A percentile compares a stretch with the other conserved stretches of the same genome.
phyloP scores from a whole-genome alignment of 2,329 filamentous ascomycete species.

The Akanthomyces uredinophilus region DNA sequence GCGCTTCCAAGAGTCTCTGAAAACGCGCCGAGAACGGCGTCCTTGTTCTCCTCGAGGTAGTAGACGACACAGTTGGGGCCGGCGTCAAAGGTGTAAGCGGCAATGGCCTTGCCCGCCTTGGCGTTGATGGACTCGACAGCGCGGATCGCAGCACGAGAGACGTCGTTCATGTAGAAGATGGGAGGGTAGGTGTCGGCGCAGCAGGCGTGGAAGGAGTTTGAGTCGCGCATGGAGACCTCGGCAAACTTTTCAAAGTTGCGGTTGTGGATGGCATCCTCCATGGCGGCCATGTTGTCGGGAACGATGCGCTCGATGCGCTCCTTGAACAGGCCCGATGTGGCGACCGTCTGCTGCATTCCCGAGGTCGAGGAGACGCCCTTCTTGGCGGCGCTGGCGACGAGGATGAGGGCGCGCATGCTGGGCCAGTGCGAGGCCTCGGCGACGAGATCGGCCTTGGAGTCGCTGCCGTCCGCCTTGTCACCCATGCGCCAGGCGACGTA shows the following conservation, averaged over 20 bases:
- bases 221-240: conserved; percentile 91
- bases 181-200: conserved; percentile 94
- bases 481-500: conserved; percentile 95
- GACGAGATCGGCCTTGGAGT: conserved; percentile 84
- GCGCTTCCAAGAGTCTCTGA: conserved; percentile 58
- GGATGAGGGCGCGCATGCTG: conserved; percentile 83
- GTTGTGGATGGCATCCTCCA: conserved; percentile 74
- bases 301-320: conserved; percentile 72
- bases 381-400: conserved; percentile 89
- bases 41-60: conserved; percentile 76
- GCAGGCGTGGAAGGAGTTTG: conserved; percentile 93
- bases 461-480: conserved; percentile 67
- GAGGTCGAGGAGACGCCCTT: conserved; percentile 90
- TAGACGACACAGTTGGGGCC: conserved; percentile 97
- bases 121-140: conserved; percentile 86
- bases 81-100: conserved; percentile 95
- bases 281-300: conserved; percentile 73
- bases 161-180: conserved; percentile 98
- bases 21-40: conserved; percentile 71
- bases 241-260: conserved; percentile 84
- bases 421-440: conserved; percentile 91
- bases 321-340: conserved; percentile 82
- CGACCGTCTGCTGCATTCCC: conserved; percentile 96
- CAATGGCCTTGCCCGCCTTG: conserved; percentile 70
- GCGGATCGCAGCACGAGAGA: conserved; percentile 78